Percentiles rank a stretch among this genome's conserved stretches.
Conservation (phyloP, 2,329 filamentous ascomycete genomes). For the Trichoderma afroharzianum region DNA sequence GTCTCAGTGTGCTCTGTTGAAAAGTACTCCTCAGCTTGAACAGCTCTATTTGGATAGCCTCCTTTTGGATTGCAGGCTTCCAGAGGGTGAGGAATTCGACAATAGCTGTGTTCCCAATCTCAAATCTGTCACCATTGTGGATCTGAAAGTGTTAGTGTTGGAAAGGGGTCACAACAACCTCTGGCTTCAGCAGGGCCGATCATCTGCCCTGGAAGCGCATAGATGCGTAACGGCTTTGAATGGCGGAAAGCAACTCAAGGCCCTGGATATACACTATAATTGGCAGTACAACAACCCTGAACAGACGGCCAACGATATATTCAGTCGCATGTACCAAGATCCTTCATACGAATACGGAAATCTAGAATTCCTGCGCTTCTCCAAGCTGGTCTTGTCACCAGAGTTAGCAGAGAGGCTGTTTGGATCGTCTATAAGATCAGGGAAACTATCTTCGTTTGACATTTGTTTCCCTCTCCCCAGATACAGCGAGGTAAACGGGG, state of each 20-base stretch:
- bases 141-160: background rate
- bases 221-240: background rate
- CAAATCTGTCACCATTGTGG: background rate
- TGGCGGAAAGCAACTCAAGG: slow-evolving; percentile 25
- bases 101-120: background rate
- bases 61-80: background rate
- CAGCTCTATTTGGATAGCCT: background rate
- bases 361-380: slow-evolving; percentile 30
- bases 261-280: slow-evolving; percentile 32
- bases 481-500: slow-evolving; percentile 24
- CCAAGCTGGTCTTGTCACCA: slow-evolving; percentile 26
- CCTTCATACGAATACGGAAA: slow-evolving; percentile 22
- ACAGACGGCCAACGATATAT: background rate
- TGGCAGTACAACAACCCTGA: background rate
- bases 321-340: background rate
- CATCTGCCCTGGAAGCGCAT: background rate
- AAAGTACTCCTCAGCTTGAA: background rate
- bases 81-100: background rate
- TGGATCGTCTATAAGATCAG: slow-evolving; percentile 24
- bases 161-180: background rate
- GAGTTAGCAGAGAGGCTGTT: slow-evolving; percentile 26
- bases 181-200: background rate
- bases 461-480: slow-evolving; percentile 33
- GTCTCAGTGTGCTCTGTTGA: background rate
- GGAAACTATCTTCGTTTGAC: slow-evolving; percentile 34